Percentiles rank a stretch among this genome's conserved stretches.
These are phyloP conservation scores for Cystobasidiaceae sp. DNA, from an alignment of 1,284 basidiomycete genomes.

Conservation along the genomic window DNA sequence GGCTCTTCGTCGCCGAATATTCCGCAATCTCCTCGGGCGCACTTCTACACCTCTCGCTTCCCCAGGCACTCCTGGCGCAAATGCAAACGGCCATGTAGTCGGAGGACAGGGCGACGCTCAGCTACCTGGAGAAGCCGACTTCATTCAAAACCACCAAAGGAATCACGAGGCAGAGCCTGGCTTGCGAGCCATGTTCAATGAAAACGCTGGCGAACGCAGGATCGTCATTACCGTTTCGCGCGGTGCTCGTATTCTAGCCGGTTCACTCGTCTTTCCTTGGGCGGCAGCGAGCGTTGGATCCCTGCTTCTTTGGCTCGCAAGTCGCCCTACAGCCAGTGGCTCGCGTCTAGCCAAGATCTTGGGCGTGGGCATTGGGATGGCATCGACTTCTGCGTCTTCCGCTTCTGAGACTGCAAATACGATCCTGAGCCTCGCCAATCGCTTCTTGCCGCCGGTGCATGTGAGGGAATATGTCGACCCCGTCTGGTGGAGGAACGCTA, in stretches of 20 bases:
- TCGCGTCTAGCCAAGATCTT: constrained; percentile 14
- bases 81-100: constrained; percentile 23
- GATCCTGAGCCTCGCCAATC: neutral
- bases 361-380: constrained; percentile 11
- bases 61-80: constrained; percentile 26
- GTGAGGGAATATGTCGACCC: constrained; percentile 35
- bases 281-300: constrained; percentile 10
- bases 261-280: constrained; percentile 17
- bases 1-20: constrained; percentile 27
- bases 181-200: constrained; percentile 9
- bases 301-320: constrained; percentile 13
- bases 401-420: neutral
- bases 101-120: neutral
- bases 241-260: constrained; percentile 19
- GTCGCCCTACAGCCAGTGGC: constrained; percentile 1
- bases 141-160: constrained; percentile 10
- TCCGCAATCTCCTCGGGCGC: constrained; percentile 34
- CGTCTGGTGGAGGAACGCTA: constrained; percentile 38
- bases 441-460: neutral
- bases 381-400: neutral
- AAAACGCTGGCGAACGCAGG: constrained; percentile 4
- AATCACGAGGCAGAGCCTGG: neutral
- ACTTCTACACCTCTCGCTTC: constrained; percentile 3
- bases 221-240: constrained; percentile 15
- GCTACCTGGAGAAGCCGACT: constrained; percentile 22